Conservation (phyloP, 208 protist genomes). For the Trypanosoma boissoni region DNA sequence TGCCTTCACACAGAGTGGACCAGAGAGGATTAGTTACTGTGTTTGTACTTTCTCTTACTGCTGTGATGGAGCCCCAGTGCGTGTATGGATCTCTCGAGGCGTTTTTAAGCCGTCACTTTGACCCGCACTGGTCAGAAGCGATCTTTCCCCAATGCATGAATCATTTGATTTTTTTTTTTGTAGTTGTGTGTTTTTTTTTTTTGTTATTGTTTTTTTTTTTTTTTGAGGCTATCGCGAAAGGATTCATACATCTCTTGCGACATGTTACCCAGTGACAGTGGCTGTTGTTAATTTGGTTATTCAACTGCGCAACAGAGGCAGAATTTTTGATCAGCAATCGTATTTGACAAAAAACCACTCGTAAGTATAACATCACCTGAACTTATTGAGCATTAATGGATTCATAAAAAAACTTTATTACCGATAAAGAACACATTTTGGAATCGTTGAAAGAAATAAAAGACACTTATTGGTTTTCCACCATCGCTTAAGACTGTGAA, state of each 20-base stretch:
- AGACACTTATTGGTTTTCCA: constrained; percentile 23
- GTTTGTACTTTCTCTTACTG: no score
- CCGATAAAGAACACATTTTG: constrained; percentile 50
- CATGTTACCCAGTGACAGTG: constrained; percentile 70
- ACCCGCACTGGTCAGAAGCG: no score
- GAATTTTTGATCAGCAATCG: constrained; percentile 75
- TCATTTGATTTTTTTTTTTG: no score
- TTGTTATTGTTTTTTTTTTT: constrained; percentile 2
- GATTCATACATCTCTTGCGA: constrained; percentile 78
- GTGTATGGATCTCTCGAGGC: no score
- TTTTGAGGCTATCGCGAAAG: constrained; percentile 19
- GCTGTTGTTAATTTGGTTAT: constrained; percentile 32
- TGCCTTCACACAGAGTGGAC: no score
- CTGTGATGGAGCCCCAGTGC: no score
- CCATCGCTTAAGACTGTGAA: no score
- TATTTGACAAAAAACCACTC: constrained; percentile 56
- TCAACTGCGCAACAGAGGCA: constrained; percentile 54
- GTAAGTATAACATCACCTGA: constrained; percentile 58
- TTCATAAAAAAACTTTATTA: constrained; percentile 56
- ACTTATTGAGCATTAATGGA: constrained; percentile 68
- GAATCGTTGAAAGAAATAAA: constrained; percentile 44
- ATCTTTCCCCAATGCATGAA: no score
- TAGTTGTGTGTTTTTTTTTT: no score
- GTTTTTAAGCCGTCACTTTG: no score
- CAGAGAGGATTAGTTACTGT: no score